phyloP scores from a whole-genome alignment of 169 alveolate species.

The Plasmodium inui region DNA sequence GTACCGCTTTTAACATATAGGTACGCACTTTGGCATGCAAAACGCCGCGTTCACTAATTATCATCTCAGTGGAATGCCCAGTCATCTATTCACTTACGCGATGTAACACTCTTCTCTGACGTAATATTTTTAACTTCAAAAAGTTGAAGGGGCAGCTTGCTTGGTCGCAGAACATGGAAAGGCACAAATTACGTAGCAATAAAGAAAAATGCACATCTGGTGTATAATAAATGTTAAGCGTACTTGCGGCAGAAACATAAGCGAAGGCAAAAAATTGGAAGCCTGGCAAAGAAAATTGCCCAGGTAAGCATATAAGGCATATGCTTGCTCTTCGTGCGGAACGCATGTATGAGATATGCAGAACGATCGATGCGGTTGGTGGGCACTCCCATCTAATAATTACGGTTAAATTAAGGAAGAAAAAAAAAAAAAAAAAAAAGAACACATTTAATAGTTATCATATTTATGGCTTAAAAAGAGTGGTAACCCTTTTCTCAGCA shows the following conservation, averaged over 20 bases:
- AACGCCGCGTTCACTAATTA: neutral
- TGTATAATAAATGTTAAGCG: neutral
- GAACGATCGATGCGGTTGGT: neutral
- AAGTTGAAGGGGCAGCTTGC: neutral
- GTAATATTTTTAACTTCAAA: neutral
- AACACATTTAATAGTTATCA: neutral
- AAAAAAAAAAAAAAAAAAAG: neutral
- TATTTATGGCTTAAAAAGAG: neutral
- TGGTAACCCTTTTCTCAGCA: neutral
- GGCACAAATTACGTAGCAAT: neutral
- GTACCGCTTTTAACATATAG: neutral
- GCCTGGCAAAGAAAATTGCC: neutral
- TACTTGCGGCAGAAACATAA: neutral
- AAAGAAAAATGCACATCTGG: neutral
- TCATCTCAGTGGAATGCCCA: neutral
- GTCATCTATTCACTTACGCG: neutral
- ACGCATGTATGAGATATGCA: neutral
- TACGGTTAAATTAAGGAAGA: neutral
- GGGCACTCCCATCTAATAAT: neutral
- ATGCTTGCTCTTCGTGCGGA: neutral
- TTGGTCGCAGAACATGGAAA: neutral
- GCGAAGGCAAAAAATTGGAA: neutral
- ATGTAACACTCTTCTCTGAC: neutral
- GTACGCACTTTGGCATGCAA: neutral
- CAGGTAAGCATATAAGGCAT: neutral